Evolutionary conservation across 106 monocot species (phyloP), one percentile per base, ranked within the genome.

Genomic region (Chionographis japonica): DNA sequence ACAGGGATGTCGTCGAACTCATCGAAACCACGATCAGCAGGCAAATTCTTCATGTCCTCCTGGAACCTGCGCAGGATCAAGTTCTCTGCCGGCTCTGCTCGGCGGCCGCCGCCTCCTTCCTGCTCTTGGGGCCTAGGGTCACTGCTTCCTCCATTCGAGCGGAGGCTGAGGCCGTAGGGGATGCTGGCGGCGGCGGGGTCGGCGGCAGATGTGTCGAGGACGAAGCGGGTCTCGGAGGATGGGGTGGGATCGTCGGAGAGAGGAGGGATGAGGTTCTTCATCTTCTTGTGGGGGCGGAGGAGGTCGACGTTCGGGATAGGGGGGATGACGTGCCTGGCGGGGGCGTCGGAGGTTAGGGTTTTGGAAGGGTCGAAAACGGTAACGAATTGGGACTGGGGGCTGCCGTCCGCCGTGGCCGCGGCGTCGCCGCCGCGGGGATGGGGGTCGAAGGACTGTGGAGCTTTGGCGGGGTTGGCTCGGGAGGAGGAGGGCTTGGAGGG

Each of bases 321-420:
- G 14, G 93, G 37, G 73, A 90, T 93, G 61, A 85, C 72, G 62
- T 46, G 42, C 27, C 52, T 41, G 19, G 66, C 0, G 15, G 55
- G 65, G 52, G 80, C 39, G 38, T 43, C 12, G 27, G 27, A 27
- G 27, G 27, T 27, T 66, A 82, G 80, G 66, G 82, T 65, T 75
- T 80, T 50, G 27, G 90, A 77, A n/a, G 90, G 74, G 74, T 92
- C 90, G 81, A 98, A 98, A 7, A 66, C 87, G 59, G 90, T 93
- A 76, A 98, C 85, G 71, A 81, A 93, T 40, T 87, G 78, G 55
- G 79, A 56, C 15, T 19, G 77, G 19, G 66, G 14, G 3, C 50
- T 12, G 40, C 67, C n/a, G 18, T 27, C 27, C 27, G 50, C 37
- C 27, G 27, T 27, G 27, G 27, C 27, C 27, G 27, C 27, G 27